Conservation (phyloP, 495 filamentous ascomycete species). For the Aspergillus hancockii region DNA sequence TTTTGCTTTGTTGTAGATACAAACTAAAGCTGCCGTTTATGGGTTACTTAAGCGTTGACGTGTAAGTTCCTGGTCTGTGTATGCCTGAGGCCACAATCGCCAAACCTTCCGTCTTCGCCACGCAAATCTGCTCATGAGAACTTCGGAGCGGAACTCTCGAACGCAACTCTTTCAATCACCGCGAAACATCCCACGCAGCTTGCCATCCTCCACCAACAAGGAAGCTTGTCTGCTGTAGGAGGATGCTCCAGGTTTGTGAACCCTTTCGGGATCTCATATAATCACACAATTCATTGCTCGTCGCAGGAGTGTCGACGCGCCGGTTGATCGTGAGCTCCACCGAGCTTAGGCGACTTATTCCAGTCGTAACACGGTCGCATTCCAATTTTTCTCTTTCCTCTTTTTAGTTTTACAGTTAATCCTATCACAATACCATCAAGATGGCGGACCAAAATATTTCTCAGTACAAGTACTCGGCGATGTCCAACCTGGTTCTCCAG, state of each 20-base stretch:
- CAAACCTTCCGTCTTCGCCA: constrained; percentile 44
- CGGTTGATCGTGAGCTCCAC: constrained; percentile 38
- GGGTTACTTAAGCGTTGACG: constrained; percentile 9
- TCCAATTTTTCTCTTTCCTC: constrained; percentile 18
- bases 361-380: constrained; percentile 30
- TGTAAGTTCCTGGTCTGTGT: too few species aligned
- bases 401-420: constrained; percentile 20
- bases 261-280: constrained; percentile 27
- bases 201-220: constrained; percentile 31
- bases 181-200: constrained; percentile 27
- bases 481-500: constrained; percentile 99
- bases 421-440: constrained; percentile 32
- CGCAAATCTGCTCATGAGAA: constrained; percentile 42
- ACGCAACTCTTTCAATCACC: constrained; percentile 23
- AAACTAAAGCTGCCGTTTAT: too few species aligned
- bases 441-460: constrained; percentile 95
- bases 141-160: constrained; percentile 17
- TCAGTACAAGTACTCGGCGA: constrained; percentile 99
- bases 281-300: constrained; percentile 27
- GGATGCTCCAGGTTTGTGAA: constrained; percentile 47
- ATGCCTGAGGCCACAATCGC: constrained; percentile 16
- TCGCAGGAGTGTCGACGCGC: constrained; percentile 34
- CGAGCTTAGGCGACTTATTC: constrained; percentile 32
- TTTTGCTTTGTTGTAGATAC: not conserved
- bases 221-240: constrained; percentile 36